Evolutionary conservation across 192 early-diverging fungal genomes (phyloP).

Genomic region (Paraglomus brasilianum): DNA sequence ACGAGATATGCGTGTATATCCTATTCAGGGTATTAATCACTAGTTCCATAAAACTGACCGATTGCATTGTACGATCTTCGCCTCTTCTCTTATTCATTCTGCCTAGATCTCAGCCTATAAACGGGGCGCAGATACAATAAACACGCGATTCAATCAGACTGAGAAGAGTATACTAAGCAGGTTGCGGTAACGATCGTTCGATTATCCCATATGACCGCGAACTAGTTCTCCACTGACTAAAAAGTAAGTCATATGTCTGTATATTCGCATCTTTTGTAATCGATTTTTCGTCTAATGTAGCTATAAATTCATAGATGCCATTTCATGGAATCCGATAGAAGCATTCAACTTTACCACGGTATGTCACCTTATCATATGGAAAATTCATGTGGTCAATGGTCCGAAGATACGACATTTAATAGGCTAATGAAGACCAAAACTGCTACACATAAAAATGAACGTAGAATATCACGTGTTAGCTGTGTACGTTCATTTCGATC

Average conservation of each 20-base stretch:
- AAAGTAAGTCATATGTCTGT: constrained; percentile 39
- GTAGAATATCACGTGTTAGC: constrained; percentile 95
- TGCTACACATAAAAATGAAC: constrained; percentile 89
- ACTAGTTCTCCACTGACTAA: constrained; percentile 86
- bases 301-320: constrained; percentile 57
- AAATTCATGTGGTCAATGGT: not conserved
- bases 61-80: not conserved
- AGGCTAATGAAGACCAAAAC: constrained; percentile 98
- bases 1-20: constrained; percentile 49
- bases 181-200: constrained; percentile 91
- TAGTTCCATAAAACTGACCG: not conserved
- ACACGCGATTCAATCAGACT: constrained; percentile 94
- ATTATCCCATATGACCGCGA: constrained; percentile 93
- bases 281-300: not conserved
- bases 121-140: constrained; percentile 94
- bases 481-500: constrained; percentile 58
- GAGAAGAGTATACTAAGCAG: constrained; percentile 91
- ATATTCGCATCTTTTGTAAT: not conserved
- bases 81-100: not conserved
- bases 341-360: constrained; percentile 89
- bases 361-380: constrained; percentile 29
- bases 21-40: no score
- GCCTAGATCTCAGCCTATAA: constrained; percentile 73
- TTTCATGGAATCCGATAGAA: constrained; percentile 99
- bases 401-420: not conserved